A percentile compares a stretch with the other conserved stretches of the same genome.
Conservation (phyloP, 768 basidiomycete species). For the Favolaschia claudopus region DNA sequence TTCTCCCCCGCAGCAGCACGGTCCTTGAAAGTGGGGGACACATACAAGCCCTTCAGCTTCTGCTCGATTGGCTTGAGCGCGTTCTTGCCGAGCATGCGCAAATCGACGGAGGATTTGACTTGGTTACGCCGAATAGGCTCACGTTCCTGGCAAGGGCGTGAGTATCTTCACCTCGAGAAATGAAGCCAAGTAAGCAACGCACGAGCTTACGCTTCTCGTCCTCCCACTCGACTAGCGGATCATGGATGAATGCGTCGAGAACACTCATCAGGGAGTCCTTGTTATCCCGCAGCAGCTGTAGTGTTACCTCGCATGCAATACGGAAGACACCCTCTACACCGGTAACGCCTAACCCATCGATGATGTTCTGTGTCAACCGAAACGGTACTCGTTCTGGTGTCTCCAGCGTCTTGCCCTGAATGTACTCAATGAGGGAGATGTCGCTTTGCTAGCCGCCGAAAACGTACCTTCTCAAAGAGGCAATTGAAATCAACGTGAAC, state of each 20-base stretch:
- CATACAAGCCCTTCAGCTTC: conserved; percentile 81
- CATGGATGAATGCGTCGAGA: conserved; percentile 95
- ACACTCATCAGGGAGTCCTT: conserved; percentile 95
- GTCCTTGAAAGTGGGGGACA: conserved; percentile 52
- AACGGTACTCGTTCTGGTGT: conserved; percentile 94
- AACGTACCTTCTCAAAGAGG: conserved; percentile 88
- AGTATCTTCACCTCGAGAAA: no score
- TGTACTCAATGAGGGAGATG: conserved; percentile 33
- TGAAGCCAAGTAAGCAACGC: conserved; percentile 20
- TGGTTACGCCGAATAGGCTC: conserved; percentile 49
- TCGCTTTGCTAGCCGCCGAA: not conserved
- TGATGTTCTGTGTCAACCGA: conserved; percentile 90
- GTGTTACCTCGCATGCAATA: conserved; percentile 88
- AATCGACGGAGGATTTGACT: conserved; percentile 59
- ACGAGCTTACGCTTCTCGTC: conserved; percentile 78
- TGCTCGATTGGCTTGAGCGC: conserved; percentile 83
- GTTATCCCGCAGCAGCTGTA: conserved; percentile 88
- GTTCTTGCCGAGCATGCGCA: conserved; percentile 73
- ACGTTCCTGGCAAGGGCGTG: conserved; percentile 62
- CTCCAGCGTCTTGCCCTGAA: conserved; percentile 79
- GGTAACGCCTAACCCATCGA: conserved; percentile 92
- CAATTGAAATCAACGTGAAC: conserved; percentile 99
- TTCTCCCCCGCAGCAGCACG: conserved; percentile 57
- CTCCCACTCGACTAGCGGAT: conserved; percentile 96
- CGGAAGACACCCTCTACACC: conserved; percentile 96